A percentile compares a stretch with the other conserved stretches of the same genome.
phyloP scores from a whole-genome alignment of 202 grass and related monocot genomes.

The Zizania palustris region DNA sequence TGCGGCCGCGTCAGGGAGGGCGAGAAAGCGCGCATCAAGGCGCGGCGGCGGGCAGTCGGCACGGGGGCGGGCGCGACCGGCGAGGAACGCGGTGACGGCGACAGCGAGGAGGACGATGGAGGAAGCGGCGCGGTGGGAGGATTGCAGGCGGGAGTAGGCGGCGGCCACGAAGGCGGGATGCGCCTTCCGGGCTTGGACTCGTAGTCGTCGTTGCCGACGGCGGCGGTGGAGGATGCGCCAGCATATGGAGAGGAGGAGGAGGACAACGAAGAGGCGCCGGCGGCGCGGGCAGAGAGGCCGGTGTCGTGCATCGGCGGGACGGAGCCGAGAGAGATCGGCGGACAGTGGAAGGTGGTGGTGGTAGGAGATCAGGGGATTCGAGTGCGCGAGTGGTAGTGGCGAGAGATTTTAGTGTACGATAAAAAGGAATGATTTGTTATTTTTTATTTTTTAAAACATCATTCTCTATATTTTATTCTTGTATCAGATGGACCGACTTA shows the following conservation, averaged over 20 bases:
- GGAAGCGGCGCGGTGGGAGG: slow-evolving; percentile 39
- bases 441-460: too few relatives aligned
- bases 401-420: neutral
- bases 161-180: slow-evolving; percentile 51
- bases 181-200: slow-evolving; percentile 71
- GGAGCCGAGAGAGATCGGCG: neutral
- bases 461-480: too few relatives aligned
- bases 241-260: slow-evolving; percentile 1
- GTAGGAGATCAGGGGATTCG: neutral
- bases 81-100: slow-evolving; percentile 47
- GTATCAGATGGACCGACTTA: too few relatives aligned
- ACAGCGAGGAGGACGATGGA: slow-evolving; percentile 53
- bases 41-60: slow-evolving; percentile 44
- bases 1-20: slow-evolving; percentile 48
- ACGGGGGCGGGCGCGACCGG: slow-evolving; percentile 41
- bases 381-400: neutral
- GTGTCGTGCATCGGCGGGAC: slow-evolving; percentile 46
- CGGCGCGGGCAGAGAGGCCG: slow-evolving; percentile 52
- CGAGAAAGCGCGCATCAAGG: slow-evolving; percentile 58
- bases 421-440: too few relatives aligned
- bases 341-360: neutral
- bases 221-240: slow-evolving; percentile 5
- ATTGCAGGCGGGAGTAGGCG: slow-evolving; percentile 44
- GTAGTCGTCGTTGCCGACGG: slow-evolving; percentile 40
- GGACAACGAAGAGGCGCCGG: slow-evolving; percentile 27